Base-by-base conservation (phyloP, 345 rosid species). In the Pistacia integerrima region DNA sequence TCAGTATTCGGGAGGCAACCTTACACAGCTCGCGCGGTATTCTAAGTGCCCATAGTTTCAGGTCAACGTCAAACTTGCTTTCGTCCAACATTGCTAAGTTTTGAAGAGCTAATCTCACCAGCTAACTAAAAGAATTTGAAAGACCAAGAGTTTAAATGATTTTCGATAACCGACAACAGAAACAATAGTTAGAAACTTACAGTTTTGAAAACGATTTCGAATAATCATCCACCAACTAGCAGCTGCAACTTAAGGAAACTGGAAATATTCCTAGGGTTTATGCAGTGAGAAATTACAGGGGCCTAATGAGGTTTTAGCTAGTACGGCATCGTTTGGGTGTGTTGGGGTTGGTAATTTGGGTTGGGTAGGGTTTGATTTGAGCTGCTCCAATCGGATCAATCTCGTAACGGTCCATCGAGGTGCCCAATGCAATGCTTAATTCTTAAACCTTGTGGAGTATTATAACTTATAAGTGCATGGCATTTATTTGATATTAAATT, bases 21-120 rank as follows among this genome's bases (percentile, higher is more conserved):
- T 83, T 90, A 85, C 97, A 95, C 46, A 87, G 86, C 68, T 95
- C 91, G 35, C 98, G 92, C 20, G 98, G 99, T 59, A 95, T 87
- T 78, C 93, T 82, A 67, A 95, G 90, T 60, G 98, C 99, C 90
- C 91, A 86, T 56, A 95, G 74, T 63, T 89, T 86, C 63, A 93
- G 79, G 62, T 85, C 72, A 67, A 91, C 92, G 69, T 90, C 92
- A 67, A 93, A 93, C 82, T 88, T 87, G 64, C 88, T 92, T 79
- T 90, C 93, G 69, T 95, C 98, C 69, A 93, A 68, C 93, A 88
- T 85, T 59, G 4, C 49, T 6, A 6, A 62, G 6, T 48, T 65
- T 55, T 8, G 10, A 59, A 48, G 30, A 22, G 18, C 49, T 48
- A 54, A 62, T 73, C 49, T 28, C 18, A 8, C 17, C 30, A 35